Evolutionary conservation across 306 rosid genomes (phyloP), one percentile per base, ranked within the genome.

Genomic region (Vigna nakashimae): DNA sequence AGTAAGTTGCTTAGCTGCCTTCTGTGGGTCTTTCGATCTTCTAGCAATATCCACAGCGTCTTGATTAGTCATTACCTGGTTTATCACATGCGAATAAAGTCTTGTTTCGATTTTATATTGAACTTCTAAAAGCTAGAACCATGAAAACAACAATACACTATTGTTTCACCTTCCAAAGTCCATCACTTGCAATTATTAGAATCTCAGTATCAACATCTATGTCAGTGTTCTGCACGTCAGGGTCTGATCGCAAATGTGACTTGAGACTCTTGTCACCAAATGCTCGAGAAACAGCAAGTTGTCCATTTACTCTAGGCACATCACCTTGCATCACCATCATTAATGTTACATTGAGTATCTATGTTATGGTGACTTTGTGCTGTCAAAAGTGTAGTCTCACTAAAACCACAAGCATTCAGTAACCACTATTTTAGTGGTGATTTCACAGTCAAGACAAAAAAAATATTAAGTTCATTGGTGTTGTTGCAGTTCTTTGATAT

Each of bases 201-300:
- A 92, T 36, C n/a, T 92, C 96, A 2, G 77, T 84, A 70, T 82
- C 74, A 42, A 4, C 73, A 49, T 90, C 92, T 73, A 92, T 48
- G 16, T 16, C 60, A 12, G 76, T 69, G 26, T 46, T 73, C 14
- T 64, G 82, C 66, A 92, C 82, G 78, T 92, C 97, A 0, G 97
- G 97, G 72, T 94, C 97, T 5, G 97, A 92, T 53, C 96, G 91
- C 89, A 92, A 67, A 80, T 94, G 98, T 49, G 86, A 86, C 87
- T 94, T 94, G 17, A 94, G 96, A 84, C 96, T 94, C 80, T 92
- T 94, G 84, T 94, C 98, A 63, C 97, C 97, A 53, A 94, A 94
- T 65, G 98, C 98, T 18, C 97, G 97, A 67, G 98, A 87, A 83
- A 92, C 98, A 1, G 98, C 98, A 42, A 94, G 87, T 86, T 94